Percentiles rank a stretch among this genome's conserved stretches.
Conservation (phyloP, 805 yeast genomes). For the Metschnikowia lunata region DNA sequence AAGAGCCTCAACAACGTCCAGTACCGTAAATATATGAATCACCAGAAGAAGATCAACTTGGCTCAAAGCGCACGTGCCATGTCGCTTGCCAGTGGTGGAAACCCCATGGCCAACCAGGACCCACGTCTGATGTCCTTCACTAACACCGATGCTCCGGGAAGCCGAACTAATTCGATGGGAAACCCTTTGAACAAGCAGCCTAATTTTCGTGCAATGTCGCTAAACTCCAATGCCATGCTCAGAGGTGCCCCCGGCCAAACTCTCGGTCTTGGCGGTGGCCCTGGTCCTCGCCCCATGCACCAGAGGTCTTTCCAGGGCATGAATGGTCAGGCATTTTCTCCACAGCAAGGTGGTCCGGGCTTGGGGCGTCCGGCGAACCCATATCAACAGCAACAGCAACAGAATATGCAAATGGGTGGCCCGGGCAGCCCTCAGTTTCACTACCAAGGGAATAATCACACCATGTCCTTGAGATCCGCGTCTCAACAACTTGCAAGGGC, state of each 20-base stretch:
- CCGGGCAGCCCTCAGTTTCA: no score
- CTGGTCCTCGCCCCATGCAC: neutral
- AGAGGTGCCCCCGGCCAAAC: conserved; percentile 3
- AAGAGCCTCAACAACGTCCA: conserved; percentile 47
- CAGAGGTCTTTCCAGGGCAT: neutral
- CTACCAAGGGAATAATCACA: conserved; percentile 1
- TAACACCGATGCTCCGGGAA: conserved; percentile 11
- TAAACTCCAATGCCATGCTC: conserved; percentile 21
- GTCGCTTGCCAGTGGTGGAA: conserved; percentile 35
- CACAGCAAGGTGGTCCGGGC: neutral
- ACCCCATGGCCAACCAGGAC: conserved; percentile 23
- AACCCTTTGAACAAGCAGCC: conserved; percentile 4
- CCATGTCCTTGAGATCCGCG: conserved; percentile 13
- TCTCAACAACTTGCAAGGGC: conserved; percentile 5
- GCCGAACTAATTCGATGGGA: conserved; percentile 23
- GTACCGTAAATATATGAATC: conserved; percentile 66
- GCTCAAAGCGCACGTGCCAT: conserved; percentile 44
- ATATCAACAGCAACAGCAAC: no score
- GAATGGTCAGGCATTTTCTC: neutral
- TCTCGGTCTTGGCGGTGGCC: neutral
- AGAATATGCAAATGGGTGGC: no score
- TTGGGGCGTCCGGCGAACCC: no score
- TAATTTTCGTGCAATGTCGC: conserved; percentile 40
- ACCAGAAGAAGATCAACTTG: conserved; percentile 56
- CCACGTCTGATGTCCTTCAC: conserved; percentile 32